These are phyloP conservation scores for Lithohypha guttulata DNA, from an alignment of 2,329 filamentous ascomycete species.

Conservation along the genomic window DNA sequence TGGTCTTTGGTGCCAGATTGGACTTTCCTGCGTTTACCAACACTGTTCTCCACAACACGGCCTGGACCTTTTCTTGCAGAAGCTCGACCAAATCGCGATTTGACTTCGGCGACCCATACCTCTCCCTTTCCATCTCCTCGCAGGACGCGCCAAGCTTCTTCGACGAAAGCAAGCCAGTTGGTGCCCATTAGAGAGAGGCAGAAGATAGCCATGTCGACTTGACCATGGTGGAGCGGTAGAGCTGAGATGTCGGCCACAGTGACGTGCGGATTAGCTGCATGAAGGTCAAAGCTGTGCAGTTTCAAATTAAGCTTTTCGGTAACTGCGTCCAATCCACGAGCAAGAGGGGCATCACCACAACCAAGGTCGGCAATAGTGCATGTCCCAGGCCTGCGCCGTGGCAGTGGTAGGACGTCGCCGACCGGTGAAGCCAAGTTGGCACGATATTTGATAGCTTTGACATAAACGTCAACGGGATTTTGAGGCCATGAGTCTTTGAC, in stretches of 20 bases:
- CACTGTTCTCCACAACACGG: conserved; percentile 53
- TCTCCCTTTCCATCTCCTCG: conserved; percentile 75
- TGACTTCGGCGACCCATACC: conserved; percentile 95
- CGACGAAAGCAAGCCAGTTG: conserved; percentile 93
- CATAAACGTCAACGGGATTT: conserved; percentile 86
- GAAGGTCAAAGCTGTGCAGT: conserved; percentile 77
- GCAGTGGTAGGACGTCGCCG: conserved; percentile 42
- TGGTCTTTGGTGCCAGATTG: conserved; percentile 26
- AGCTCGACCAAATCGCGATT: conserved; percentile 69
- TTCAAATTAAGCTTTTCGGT: conserved; percentile 58
- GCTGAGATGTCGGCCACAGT: conserved; percentile 82
- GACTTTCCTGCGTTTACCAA: conserved; percentile 49
- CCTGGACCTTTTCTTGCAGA: conserved; percentile 32
- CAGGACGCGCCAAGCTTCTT: conserved; percentile 86
- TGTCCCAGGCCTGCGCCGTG: conserved; percentile 54
- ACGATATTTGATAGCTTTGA: conserved; percentile 58
- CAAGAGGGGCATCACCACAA: conserved; percentile 81
- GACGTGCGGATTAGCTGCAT: conserved; percentile 63
- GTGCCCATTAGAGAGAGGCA: conserved; percentile 97
- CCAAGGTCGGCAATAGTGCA: conserved; percentile 84
- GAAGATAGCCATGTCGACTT: conserved; percentile 81
- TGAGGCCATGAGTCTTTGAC: conserved; percentile 85
- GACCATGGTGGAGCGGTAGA: conserved; percentile 63
- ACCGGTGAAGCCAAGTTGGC: conserved; percentile 27
- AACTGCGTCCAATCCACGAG: conserved; percentile 47